Conservation (phyloP, 1,139 yeast species). For the Candida pseudoviswanathii region DNA sequence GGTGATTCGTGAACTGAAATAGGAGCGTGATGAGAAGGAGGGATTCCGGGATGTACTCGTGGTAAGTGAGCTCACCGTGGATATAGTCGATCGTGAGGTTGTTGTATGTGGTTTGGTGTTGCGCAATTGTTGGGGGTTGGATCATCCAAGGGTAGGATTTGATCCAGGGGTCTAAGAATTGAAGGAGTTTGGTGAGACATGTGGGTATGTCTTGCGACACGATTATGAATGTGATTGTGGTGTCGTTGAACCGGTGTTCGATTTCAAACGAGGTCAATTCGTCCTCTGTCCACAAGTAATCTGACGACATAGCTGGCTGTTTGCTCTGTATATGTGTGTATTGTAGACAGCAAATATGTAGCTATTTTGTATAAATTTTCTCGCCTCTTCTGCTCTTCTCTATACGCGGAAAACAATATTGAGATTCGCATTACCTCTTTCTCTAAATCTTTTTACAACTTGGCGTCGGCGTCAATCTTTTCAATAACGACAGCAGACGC, state of each 20-base stretch:
- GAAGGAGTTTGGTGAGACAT: slow-evolving; percentile 6
- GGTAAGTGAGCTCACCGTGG: slow-evolving; percentile 45
- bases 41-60: slow-evolving; percentile 48
- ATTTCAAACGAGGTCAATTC: slow-evolving; percentile 11
- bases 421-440: neutral
- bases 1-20: slow-evolving; percentile 28
- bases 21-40: slow-evolving; percentile 47
- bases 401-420: neutral
- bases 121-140: slow-evolving; percentile 9
- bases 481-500: slow-evolving; percentile 58
- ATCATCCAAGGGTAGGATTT: slow-evolving; percentile 17
- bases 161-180: slow-evolving; percentile 13
- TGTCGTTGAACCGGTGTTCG: slow-evolving; percentile 10
- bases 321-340: neutral
- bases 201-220: slow-evolving; percentile 10
- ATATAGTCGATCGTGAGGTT: slow-evolving; percentile 27
- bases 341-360: neutral
- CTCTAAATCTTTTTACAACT: slow-evolving; percentile 13
- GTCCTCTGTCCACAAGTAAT: slow-evolving; percentile 16
- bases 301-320: slow-evolving; percentile 6
- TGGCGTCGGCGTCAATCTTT: slow-evolving; percentile 30
- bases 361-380: neutral
- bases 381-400: neutral
- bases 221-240: slow-evolving; percentile 13
- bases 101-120: slow-evolving; percentile 5